A percentile compares a stretch with the other conserved stretches of the same genome.
phyloP scores from a whole-genome alignment of 169 alveolate genomes.

The Eimeria tenella region DNA sequence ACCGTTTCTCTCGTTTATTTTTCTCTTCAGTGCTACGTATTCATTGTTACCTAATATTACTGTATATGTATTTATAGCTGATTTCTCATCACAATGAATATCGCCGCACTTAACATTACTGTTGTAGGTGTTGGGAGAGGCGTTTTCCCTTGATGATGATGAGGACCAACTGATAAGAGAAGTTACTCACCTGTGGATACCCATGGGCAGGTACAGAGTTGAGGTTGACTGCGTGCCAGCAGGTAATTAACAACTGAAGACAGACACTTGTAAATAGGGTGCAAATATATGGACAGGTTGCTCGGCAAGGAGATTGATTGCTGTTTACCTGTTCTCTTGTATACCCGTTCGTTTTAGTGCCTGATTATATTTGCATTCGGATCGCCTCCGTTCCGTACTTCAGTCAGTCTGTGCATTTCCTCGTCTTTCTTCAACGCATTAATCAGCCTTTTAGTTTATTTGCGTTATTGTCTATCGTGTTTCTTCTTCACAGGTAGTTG shows the following conservation, averaged over 20 bases:
- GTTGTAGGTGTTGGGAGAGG: constrained; percentile 78
- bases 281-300: neutral
- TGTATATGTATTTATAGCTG: neutral
- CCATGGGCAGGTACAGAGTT: constrained; percentile 95
- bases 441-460: neutral
- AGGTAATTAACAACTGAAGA: constrained; percentile 7
- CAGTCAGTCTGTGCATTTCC: neutral
- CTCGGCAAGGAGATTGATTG: neutral
- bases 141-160: constrained; percentile 92
- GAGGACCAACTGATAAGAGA: constrained; percentile 96
- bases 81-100: neutral
- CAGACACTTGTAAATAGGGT: neutral
- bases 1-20: neutral
- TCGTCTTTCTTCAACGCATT: neutral
- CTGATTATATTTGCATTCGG: neutral
- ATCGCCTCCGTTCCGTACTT: neutral
- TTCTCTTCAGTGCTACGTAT: neutral
- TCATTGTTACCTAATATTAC: neutral
- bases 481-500: constrained; percentile 85
- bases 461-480: neutral
- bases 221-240: constrained; percentile 83
- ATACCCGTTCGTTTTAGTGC: neutral
- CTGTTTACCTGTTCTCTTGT: neutral
- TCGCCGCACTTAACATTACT: neutral
- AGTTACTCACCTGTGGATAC: constrained; percentile 93